phyloP scores from a whole-genome alignment of 2,329 filamentous ascomycete genomes.

The Microthyrium microscopicum region DNA sequence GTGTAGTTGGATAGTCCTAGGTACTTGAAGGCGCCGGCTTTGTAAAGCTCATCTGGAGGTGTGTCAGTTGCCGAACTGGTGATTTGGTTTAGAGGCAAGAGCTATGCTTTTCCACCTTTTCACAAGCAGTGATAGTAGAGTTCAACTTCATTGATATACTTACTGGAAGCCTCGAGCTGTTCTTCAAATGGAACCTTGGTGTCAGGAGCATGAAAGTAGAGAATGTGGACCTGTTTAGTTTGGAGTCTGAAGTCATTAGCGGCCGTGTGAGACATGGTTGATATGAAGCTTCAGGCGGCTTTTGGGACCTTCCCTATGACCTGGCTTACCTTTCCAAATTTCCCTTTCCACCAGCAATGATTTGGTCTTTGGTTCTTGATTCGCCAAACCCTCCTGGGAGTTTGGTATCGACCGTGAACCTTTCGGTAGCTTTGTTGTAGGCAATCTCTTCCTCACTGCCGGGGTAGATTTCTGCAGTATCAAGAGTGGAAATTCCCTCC shows the following conservation, averaged over 20 bases:
- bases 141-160: too few relatives aligned
- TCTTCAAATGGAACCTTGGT: neutral
- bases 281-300: too few relatives aligned
- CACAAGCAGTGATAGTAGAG: too few relatives aligned
- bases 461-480: conserved; percentile 9
- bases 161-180: neutral
- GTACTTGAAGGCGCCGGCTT: neutral
- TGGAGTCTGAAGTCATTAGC: too few relatives aligned
- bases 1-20: conserved; percentile 5
- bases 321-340: neutral
- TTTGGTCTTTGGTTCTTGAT: neutral
- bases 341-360: neutral
- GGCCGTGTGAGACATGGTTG: neutral
- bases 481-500: neutral
- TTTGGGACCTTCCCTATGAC: too few relatives aligned
- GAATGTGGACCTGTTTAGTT: conserved; percentile 1
- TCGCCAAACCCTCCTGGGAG: neutral
- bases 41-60: neutral
- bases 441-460: conserved; percentile 11
- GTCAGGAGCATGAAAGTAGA: conserved; percentile 3
- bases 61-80: too few relatives aligned
- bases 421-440: conserved; percentile 10
- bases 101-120: too few relatives aligned
- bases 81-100: too few relatives aligned
- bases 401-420: conserved; percentile 12